Base-by-base conservation (phyloP, 345 rosid genomes). In the Ricinus communis region DNA sequence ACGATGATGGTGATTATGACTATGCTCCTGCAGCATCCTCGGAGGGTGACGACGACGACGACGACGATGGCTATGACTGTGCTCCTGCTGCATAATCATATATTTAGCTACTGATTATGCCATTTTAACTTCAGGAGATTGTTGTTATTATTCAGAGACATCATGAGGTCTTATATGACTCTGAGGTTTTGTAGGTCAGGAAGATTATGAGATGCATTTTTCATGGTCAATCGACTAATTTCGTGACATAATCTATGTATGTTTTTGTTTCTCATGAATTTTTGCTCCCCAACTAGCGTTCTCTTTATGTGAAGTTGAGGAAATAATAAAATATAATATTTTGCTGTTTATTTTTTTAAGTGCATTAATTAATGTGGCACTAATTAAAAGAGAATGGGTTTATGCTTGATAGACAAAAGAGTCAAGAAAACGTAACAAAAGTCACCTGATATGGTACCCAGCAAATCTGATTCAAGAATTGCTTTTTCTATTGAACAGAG, bases 31-130 rank as follows among this genome's bases (percentile, higher is more conserved):
- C 56, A 41, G 41, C 55, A 25, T 53, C 58, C 16, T 2, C 36
- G 50, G 25, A 33, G 16, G 69, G 24, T n/a, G 69, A 63, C 11
- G 62, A 38, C 4, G 75, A 54, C 14, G 75, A 71, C 9, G 68
- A 63, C 27, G 69, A 52, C 25, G 75, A 63, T 1, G 55, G 22
- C 38, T 9, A 2, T 25, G 76, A 54, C 50, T 72, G n/a, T 43
- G 77, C 81, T 9, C 81, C 77, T 18, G 81, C 81, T 28, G 81
- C 81, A n/a, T 52, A n/a, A 52, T 4, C 56, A 52, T 52, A 43
- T 4, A 4, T 43, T 3, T 9, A 43, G 12, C 1, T 38, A 9
- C 47, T 43, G 47, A 4, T 43, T 43, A 43, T 43, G 47, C 47
- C 47, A 43, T 43, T 43, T 43, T 33, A 33, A 33, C 4, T 43